phyloP scores from a whole-genome alignment of 2,329 filamentous ascomycete species.

The Rhynchosporium secalis region DNA sequence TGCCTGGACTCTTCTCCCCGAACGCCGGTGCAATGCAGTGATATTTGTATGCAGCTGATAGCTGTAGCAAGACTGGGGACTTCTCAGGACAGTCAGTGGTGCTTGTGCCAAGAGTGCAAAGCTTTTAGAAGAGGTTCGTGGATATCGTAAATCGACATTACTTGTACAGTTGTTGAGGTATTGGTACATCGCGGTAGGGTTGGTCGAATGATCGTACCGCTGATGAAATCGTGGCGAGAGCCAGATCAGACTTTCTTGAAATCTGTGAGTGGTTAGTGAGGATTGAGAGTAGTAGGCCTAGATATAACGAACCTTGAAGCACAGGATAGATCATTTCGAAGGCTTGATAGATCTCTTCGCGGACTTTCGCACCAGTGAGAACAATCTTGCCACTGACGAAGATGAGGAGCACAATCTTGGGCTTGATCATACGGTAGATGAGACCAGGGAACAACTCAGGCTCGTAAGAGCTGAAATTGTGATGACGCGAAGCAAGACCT shows the following conservation, averaged over 20 bases:
- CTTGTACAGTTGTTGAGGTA: conserved; percentile 36
- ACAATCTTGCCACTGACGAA: conserved; percentile 99
- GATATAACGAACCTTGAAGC: conserved; percentile 67
- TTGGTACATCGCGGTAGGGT: conserved; percentile 36
- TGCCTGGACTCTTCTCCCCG: conserved; percentile 32
- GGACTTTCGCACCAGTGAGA: conserved; percentile 93
- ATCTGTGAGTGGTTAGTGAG: conserved; percentile 32
- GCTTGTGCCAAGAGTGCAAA: conserved; percentile 24
- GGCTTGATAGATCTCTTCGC: conserved; percentile 96
- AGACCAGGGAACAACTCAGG: conserved; percentile 98
- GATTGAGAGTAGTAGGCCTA: background rate
- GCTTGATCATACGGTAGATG: conserved; percentile 99
- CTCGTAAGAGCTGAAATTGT: conserved; percentile 99
- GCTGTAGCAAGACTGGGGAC: conserved; percentile 32
- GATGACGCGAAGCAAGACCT: conserved; percentile 92
- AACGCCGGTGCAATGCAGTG: conserved; percentile 40
- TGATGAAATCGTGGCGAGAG: conserved; percentile 33
- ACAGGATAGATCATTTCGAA: conserved; percentile 98
- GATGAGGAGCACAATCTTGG: conserved; percentile 96
- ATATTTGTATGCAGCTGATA: conserved; percentile 28
- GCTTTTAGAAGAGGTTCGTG: conserved; percentile 38
- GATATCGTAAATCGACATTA: conserved; percentile 38
- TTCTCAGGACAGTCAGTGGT: conserved; percentile 25
- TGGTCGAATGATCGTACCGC: conserved; percentile 36
- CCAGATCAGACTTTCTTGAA: conserved; percentile 42